Evolutionary conservation across 371 early-diverging fungal species (phyloP).

Genomic region (Nosema granulosis): DNA sequence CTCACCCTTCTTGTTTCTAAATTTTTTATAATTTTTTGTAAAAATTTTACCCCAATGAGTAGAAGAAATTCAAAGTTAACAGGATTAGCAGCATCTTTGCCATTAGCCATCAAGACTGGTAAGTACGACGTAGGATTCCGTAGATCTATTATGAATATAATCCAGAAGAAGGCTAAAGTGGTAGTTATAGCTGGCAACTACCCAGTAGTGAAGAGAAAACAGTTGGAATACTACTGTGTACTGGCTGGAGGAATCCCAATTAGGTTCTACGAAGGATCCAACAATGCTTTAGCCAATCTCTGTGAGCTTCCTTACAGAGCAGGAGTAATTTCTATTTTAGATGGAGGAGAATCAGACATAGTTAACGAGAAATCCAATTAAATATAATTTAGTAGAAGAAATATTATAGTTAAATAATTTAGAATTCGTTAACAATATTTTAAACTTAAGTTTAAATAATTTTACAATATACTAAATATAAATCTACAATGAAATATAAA

Average conservation of each 20-base stretch:
- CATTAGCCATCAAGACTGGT: constrained; percentile 68
- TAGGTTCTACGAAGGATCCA: constrained; percentile 64
- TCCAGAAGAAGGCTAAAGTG: constrained; percentile 61
- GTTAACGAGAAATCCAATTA: constrained; percentile 31
- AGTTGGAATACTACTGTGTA: constrained; percentile 66
- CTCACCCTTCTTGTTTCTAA: too few species aligned
- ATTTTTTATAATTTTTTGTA: too few species aligned
- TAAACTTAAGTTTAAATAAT: too few species aligned
- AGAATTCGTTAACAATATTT: too few species aligned
- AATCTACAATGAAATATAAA: too few species aligned
- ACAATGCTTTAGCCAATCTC: constrained; percentile 64
- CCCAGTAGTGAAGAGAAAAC: constrained; percentile 61
- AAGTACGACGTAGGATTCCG: constrained; percentile 66
- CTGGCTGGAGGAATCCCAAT: constrained; percentile 66
- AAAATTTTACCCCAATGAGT: constrained; percentile 16
- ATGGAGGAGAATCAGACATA: constrained; percentile 67
- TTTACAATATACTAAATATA: too few species aligned
- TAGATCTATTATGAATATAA: constrained; percentile 56
- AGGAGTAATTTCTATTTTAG: constrained; percentile 66
- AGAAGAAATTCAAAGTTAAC: constrained; percentile 12
- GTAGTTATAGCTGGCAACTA: constrained; percentile 64
- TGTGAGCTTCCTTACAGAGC: constrained; percentile 61
- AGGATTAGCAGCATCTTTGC: constrained; percentile 44
- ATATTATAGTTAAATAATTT: too few species aligned
- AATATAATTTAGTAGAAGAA: constrained; percentile 26